A percentile compares a stretch with the other conserved stretches of the same genome.
Conservation (phyloP, 305 asterid genomes). For the Fraxinus sp. region DNA sequence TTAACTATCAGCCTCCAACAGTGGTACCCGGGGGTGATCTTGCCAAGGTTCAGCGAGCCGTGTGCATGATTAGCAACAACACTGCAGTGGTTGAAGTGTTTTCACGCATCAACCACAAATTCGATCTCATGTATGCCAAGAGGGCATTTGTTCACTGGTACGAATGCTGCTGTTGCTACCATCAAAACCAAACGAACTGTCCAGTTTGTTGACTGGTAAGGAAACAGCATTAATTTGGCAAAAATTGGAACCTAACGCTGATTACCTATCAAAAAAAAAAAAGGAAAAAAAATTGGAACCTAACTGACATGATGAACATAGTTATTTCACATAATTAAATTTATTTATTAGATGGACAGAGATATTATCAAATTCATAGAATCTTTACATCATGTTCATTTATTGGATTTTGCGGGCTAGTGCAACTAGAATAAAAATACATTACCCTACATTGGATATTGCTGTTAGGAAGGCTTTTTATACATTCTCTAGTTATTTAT, state of each 20-base stretch:
- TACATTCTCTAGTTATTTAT: background rate
- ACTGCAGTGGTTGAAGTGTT: constrained; percentile 69
- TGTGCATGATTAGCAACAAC: constrained; percentile 74
- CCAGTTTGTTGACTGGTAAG: no score
- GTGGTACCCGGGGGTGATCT: constrained; percentile 69
- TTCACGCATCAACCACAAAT: constrained; percentile 63
- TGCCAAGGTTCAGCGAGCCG: constrained; percentile 62
- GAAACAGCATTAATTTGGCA: no score
- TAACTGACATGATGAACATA: background rate
- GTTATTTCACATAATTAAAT: background rate
- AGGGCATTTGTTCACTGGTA: constrained; percentile 75
- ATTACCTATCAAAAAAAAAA: no score
- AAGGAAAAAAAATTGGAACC: background rate
- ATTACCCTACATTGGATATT: background rate
- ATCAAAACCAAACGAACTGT: no score
- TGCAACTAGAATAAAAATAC: background rate
- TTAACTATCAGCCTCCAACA: constrained; percentile 66
- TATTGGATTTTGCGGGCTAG: background rate
- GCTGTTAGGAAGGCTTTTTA: background rate
- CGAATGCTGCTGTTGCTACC: no score
- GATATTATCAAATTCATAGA: background rate
- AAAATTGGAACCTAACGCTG: no score
- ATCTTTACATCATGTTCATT: background rate
- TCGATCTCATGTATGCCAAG: constrained; percentile 65
- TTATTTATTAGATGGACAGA: background rate